Evolutionary conservation across 2,329 filamentous ascomycete genomes (phyloP), one percentile per base, ranked within the genome.

Genomic region (Talaromyces funiculosus): DNA sequence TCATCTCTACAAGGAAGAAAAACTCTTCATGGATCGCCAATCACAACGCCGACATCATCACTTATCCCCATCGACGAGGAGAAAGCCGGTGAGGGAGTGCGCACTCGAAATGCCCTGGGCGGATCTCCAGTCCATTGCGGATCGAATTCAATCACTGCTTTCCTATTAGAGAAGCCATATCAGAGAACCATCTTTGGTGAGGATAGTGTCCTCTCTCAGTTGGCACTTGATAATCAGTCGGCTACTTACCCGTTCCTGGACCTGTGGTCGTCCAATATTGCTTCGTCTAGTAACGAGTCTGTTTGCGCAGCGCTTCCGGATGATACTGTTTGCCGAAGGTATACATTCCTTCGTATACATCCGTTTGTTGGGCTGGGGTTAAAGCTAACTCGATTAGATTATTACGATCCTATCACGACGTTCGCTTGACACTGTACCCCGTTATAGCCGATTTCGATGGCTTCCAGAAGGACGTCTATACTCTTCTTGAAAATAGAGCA

Each of bases 161-260:
- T 86, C 61, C 80, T 87, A 33, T 75, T 82, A 64, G 79, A 81
- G 22, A 79, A 82, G 31, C 77, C 84, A 8, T 10, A 33, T 53
- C 72, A 75, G 7, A 72, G 7, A 72, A 58, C 72, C 84, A 10
- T 71, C 85, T 54, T 62, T 42, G 40, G 40, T 5, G 82, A 85
- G 64, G 84, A 83, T 65, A 84, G 81, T 55, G 84, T 87, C 63
- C 71, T 87, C 18, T 84, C 84, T 0, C 82, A 86, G 58, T 79
- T 87, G 60, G 84, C 84, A 2, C 75, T 87, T 31, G 84, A 86
- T 66, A 86, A 86, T 64, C 84, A 86, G 67, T 83, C 81, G 40
- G 83, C 83, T 2, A 86, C 84, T 7, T 87, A 86, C 67, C 84
- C 84, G 4, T 87, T 87, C 66, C 81, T 86, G 22, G 84, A 86